Conservation (phyloP, 208 protist genomes). For the Trypanosoma lewisi region DNA sequence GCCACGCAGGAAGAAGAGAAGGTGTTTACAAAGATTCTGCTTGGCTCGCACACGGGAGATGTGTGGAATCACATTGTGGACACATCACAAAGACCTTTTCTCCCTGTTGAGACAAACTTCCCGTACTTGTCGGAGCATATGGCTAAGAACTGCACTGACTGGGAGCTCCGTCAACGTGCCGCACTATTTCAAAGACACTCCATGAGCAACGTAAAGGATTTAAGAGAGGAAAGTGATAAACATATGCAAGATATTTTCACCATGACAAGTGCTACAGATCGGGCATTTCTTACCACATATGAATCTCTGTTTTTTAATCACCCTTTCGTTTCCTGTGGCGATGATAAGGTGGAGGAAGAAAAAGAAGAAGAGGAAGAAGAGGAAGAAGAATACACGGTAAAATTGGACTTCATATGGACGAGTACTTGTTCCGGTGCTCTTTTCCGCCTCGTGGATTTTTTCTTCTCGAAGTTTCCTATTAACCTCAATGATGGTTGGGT, state of each 20-base stretch:
- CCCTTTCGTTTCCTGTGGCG: background rate
- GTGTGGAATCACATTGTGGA: constrained; percentile 78
- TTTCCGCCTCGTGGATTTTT: constrained; percentile 33
- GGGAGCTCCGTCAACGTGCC: constrained; percentile 20
- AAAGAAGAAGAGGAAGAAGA: background rate
- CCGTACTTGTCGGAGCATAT: constrained; percentile 7
- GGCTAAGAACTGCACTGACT: constrained; percentile 26
- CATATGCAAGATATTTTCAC: background rate
- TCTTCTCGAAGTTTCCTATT: constrained; percentile 24
- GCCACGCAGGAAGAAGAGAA: constrained; percentile 80
- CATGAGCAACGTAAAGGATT: background rate
- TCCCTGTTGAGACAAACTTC: constrained; percentile 74
- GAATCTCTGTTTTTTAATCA: background rate
- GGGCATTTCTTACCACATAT: background rate
- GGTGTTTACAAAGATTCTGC: constrained; percentile 76
- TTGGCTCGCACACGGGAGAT: constrained; percentile 38
- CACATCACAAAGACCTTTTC: constrained; percentile 14
- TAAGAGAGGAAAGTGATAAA: background rate
- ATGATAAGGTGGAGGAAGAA: background rate
- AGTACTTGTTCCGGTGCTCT: constrained; percentile 37
- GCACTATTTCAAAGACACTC: background rate
- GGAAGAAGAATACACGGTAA: background rate
- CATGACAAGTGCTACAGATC: background rate
- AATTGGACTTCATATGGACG: constrained; percentile 34
- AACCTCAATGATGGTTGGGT: constrained; percentile 48